Percentiles rank a stretch among this genome's conserved stretches.
Conservation (phyloP, 1,139 yeast genomes). For the Candida freyschussii region DNA sequence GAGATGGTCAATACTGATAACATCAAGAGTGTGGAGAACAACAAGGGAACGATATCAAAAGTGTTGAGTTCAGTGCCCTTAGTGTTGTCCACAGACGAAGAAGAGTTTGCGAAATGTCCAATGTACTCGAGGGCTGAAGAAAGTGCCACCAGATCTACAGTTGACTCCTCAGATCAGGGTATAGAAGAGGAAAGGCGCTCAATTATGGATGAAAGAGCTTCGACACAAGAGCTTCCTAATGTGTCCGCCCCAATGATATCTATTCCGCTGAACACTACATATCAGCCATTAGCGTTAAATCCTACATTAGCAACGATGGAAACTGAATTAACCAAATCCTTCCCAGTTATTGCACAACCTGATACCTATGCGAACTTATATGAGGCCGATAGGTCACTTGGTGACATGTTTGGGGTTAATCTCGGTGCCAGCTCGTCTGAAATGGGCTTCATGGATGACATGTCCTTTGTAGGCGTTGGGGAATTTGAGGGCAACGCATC, state of each 20-base stretch:
- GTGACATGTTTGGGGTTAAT: constrained; percentile 20
- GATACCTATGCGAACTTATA: constrained; percentile 14
- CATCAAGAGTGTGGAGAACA: constrained; percentile 17
- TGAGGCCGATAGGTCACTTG: constrained; percentile 18
- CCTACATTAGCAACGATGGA: neutral
- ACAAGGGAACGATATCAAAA: constrained; percentile 19
- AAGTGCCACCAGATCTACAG: constrained; percentile 10
- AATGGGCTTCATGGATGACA: constrained; percentile 4
- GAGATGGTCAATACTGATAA: constrained; percentile 21
- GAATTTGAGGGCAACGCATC: constrained; percentile 5
- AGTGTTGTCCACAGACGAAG: constrained; percentile 20
- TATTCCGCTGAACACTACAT: no score
- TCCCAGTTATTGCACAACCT: constrained; percentile 12
- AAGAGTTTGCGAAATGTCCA: constrained; percentile 13
- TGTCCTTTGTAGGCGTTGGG: constrained; percentile 4
- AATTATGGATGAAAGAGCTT: no score
- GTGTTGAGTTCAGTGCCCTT: constrained; percentile 24
- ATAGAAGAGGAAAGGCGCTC: no score
- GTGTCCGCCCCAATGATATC: no score
- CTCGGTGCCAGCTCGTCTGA: constrained; percentile 3
- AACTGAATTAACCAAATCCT: neutral
- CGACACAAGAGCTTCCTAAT: no score
- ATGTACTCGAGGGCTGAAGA: constrained; percentile 9
- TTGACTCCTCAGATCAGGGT: no score
- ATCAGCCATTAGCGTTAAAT: no score